phyloP scores from a whole-genome alignment of 2,329 filamentous ascomycete species.

The Clarireedia hainanense region DNA sequence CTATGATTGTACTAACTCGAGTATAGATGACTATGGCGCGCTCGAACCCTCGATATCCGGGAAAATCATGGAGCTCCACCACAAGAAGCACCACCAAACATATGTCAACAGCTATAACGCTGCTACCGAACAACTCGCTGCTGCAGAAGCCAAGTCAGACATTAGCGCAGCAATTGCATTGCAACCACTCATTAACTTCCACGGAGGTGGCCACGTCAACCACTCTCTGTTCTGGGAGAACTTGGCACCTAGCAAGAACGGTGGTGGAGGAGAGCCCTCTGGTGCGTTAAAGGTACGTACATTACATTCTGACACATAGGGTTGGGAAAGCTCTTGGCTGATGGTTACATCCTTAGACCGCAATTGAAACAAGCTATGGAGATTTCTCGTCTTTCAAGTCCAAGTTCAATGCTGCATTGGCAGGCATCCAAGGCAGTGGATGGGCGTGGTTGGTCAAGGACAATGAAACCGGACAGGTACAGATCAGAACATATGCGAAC shows the following conservation, averaged over 20 bases:
- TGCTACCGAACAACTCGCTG: constrained; percentile 61
- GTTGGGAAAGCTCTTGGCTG: not conserved
- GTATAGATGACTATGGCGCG: constrained; percentile 84
- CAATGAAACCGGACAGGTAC: constrained; percentile 44
- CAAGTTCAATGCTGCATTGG: constrained; percentile 50
- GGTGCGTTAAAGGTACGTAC: constrained; percentile 37
- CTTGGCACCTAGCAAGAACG: constrained; percentile 57
- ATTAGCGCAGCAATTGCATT: constrained; percentile 44
- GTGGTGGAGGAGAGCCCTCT: constrained; percentile 50
- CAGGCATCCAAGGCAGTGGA: constrained; percentile 52
- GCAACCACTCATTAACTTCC: constrained; percentile 55
- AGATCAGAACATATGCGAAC: constrained; percentile 68
- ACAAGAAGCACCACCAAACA: constrained; percentile 89
- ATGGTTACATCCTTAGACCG: constrained; percentile 16
- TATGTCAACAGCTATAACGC: constrained; percentile 88
- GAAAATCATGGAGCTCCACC: constrained; percentile 94
- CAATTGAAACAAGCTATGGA: constrained; percentile 37
- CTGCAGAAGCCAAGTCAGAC: constrained; percentile 46
- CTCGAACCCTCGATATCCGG: constrained; percentile 79
- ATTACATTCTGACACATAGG: not conserved
- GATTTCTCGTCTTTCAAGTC: constrained; percentile 46
- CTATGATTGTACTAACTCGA: not conserved
- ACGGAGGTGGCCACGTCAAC: constrained; percentile 61
- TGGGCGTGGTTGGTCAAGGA: constrained; percentile 53
- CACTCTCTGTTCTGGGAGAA: constrained; percentile 65